These are phyloP conservation scores for Diaporthe velutina DNA, from an alignment of 2,329 filamentous ascomycete species.

Conservation along the genomic window DNA sequence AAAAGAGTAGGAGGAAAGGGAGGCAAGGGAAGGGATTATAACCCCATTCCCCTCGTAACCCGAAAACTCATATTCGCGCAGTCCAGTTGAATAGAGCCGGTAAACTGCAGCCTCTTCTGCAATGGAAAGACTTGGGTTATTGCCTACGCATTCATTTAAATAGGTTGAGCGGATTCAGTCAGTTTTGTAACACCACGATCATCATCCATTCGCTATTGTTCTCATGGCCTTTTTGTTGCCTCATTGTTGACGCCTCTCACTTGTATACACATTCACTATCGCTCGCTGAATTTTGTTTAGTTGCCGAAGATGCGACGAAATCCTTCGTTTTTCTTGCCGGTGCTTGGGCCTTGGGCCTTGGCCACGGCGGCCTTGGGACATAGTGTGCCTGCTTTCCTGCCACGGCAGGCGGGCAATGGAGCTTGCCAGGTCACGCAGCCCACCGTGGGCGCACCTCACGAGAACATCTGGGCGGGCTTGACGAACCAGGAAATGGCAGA, in stretches of 20 bases:
- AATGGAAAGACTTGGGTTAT: too few species aligned
- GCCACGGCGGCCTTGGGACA: background rate
- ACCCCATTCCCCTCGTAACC: background rate
- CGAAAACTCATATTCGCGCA: too few species aligned
- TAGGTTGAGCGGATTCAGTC: background rate
- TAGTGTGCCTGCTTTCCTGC: background rate
- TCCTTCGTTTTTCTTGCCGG: background rate
- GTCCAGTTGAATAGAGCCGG: background rate
- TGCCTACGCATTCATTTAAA: background rate
- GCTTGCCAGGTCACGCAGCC: conserved; percentile 12
- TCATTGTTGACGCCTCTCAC: background rate
- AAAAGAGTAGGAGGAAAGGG: background rate
- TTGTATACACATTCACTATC: background rate
- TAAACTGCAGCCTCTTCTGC: background rate
- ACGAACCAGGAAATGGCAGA: conserved; percentile 3
- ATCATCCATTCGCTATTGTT: background rate
- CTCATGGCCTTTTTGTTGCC: background rate
- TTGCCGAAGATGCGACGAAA: background rate
- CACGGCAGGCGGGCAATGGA: background rate
- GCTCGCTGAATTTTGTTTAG: background rate
- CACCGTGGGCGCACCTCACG: background rate
- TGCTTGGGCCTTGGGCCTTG: background rate
- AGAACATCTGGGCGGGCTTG: conserved; percentile 6
- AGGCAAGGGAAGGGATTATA: background rate
- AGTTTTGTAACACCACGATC: background rate